These are phyloP conservation scores for Diutina neorugosa DNA, from an alignment of 1,139 yeast species.

Conservation along the genomic window DNA sequence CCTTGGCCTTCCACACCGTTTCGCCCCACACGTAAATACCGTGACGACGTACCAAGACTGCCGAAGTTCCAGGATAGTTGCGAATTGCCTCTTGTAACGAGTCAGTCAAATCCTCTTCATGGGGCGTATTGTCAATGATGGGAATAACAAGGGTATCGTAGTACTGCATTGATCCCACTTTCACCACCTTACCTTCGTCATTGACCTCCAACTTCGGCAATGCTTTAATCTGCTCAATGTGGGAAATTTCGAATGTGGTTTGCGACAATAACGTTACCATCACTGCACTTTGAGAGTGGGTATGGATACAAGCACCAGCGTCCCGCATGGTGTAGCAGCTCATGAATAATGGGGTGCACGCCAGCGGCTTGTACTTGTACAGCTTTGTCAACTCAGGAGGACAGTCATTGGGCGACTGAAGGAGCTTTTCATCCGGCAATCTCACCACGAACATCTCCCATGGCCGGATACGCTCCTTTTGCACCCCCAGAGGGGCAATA, in stretches of 20 bases:
- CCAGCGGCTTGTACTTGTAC: conserved; percentile 66
- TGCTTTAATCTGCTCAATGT: conserved; percentile 90
- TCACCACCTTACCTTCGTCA: conserved; percentile 34
- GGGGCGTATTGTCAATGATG: conserved; percentile 81
- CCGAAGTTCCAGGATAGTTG: conserved; percentile 66
- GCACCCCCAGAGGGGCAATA: conserved; percentile 92
- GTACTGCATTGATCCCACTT: conserved; percentile 57
- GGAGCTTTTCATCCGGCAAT: conserved; percentile 32
- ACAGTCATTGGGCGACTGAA: conserved; percentile 45
- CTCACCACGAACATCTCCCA: conserved; percentile 75
- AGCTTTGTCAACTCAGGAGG: conserved; percentile 17
- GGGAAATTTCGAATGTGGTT: conserved; percentile 52
- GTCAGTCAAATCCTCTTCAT: conserved; percentile 75
- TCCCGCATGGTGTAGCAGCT: conserved; percentile 60
- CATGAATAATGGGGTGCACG: conserved; percentile 83
- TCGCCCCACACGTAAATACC: conserved; percentile 97
- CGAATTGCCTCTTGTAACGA: conserved; percentile 50
- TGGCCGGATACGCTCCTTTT: conserved; percentile 79
- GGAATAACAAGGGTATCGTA: conserved; percentile 74
- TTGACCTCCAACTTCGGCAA: conserved; percentile 41
- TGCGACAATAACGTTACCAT: conserved; percentile 60
- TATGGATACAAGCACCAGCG: conserved; percentile 92
- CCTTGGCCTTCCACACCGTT: conserved; percentile 83
- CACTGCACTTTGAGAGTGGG: conserved; percentile 86
- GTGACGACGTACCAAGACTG: conserved; percentile 84